These are phyloP conservation scores for Brassica napus DNA, from an alignment of 345 rosid species.

Conservation along the genomic window DNA sequence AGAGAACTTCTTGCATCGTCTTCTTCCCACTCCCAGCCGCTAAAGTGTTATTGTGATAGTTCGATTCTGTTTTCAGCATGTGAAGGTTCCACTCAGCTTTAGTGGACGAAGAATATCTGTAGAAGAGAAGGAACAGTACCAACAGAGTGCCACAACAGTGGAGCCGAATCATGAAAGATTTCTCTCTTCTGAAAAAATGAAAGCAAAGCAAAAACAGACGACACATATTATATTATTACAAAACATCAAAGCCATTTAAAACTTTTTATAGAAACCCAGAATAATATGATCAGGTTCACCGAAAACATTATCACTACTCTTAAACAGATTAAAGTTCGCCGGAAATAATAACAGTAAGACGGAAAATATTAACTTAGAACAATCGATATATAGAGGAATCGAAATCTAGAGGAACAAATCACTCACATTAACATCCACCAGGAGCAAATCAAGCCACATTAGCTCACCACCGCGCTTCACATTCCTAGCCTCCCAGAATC, in stretches of 20 bases:
- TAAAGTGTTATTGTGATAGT: constrained; percentile 63
- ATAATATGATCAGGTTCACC: too few species aligned
- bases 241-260: neutral
- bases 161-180: neutral
- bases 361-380: too few species aligned
- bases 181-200: neutral
- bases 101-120: constrained; percentile 47
- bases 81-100: constrained; percentile 78
- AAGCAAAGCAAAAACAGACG: neutral
- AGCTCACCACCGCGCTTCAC: too few species aligned
- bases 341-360: too few species aligned
- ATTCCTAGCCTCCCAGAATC: too few species aligned
- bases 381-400: too few species aligned
- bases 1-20: constrained; percentile 74
- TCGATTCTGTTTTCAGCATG: constrained; percentile 80
- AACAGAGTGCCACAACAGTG: neutral
- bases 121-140: neutral
- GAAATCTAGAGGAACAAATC: too few species aligned
- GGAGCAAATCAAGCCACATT: too few species aligned
- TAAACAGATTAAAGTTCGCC: too few species aligned
- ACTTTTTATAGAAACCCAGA: too few species aligned
- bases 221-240: neutral
- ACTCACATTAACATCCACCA: too few species aligned
- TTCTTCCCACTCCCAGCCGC: constrained; percentile 77
- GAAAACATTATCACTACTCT: too few species aligned